Conservation (phyloP, 208 protist species). For the Trypanosoma lewisi region DNA sequence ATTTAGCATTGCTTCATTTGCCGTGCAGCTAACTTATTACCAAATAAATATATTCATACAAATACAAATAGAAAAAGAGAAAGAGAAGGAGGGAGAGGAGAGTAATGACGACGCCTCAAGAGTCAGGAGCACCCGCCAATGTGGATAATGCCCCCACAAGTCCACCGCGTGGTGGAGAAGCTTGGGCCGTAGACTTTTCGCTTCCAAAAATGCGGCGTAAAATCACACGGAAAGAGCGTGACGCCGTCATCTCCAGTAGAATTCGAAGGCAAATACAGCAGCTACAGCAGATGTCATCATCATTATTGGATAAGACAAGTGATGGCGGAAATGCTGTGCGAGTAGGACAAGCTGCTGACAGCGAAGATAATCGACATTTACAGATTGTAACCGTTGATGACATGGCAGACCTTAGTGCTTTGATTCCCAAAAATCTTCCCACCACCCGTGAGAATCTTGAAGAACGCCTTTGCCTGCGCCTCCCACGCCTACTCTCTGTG, state of each 20-base stretch:
- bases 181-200: slow-evolving; percentile 76
- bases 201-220: slow-evolving; percentile 40
- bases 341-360: slow-evolving; percentile 2
- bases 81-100: not conserved
- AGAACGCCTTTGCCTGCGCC: slow-evolving; percentile 60
- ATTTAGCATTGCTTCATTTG: not conserved
- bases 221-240: slow-evolving; percentile 65
- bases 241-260: slow-evolving; percentile 42
- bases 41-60: too few relatives aligned
- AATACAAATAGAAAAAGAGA: not conserved
- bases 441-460: slow-evolving; percentile 69
- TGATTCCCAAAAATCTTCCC: slow-evolving; percentile 65
- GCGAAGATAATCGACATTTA: slow-evolving; percentile 16
- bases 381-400: slow-evolving; percentile 49
- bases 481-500: slow-evolving; percentile 71
- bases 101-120: not conserved
- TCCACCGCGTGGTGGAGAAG: slow-evolving; percentile 31
- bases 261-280: slow-evolving; percentile 22
- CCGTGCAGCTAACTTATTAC: too few relatives aligned
- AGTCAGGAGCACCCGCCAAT: not conserved
- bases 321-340: not conserved
- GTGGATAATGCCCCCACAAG: not conserved
- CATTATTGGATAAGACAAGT: not conserved
- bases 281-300: slow-evolving; percentile 1
- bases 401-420: slow-evolving; percentile 37